Evolutionary conservation across 225 moss, liverwort and hornwort species (phyloP).

Genomic region (Climacium dendroides): DNA sequence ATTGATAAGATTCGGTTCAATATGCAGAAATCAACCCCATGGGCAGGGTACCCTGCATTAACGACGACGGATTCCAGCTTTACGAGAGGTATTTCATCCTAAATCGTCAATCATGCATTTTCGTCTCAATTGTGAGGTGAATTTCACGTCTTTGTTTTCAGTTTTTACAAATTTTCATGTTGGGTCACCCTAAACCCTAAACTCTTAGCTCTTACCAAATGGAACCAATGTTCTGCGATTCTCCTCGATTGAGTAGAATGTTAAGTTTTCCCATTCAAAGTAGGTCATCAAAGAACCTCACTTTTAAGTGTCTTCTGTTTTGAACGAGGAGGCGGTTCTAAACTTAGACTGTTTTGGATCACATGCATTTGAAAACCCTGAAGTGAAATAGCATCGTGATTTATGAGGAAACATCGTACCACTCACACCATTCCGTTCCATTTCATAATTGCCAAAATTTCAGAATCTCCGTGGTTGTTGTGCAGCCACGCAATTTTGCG

Average conservation of each 20-base stretch:
- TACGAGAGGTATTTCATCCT: neutral
- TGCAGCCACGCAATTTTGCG: constrained; percentile 29
- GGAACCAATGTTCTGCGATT: no score
- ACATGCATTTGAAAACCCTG: neutral
- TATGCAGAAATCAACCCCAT: constrained; percentile 3
- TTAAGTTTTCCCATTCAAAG: no score
- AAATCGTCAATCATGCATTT: neutral
- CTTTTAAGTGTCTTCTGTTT: neutral
- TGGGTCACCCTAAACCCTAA: no score
- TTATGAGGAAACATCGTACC: neutral
- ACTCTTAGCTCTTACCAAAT: no score
- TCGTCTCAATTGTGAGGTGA: no score
- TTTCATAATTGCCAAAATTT: neutral
- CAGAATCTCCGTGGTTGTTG: neutral
- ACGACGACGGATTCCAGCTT: constrained; percentile 8
- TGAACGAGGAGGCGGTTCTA: neutral
- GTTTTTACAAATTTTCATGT: no score
- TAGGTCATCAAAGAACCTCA: no score
- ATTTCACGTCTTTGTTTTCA: no score
- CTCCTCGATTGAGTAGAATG: no score
- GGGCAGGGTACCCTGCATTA: neutral
- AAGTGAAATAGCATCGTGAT: neutral
- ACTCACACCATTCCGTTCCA: neutral
- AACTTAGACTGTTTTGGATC: neutral
- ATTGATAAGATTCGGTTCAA: neutral